phyloP scores from a whole-genome alignment of 2,329 filamentous ascomycete species.

The Pseudocercospora fuligena region DNA sequence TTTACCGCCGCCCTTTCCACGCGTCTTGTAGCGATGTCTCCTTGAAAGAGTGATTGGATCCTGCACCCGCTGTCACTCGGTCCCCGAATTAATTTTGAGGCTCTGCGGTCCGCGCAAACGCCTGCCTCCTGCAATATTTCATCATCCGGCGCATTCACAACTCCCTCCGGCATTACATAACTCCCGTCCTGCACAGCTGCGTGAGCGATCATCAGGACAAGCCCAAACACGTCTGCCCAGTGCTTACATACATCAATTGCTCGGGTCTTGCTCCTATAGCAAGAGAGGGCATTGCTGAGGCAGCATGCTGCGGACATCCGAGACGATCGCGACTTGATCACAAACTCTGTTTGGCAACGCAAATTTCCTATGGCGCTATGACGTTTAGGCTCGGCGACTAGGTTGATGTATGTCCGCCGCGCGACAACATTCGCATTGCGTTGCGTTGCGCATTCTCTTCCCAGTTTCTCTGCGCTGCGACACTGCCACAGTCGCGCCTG shows the following conservation, averaged over 20 bases:
- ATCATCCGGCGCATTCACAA: neutral
- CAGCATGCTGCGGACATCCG: conserved; percentile 1
- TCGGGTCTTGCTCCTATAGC: neutral
- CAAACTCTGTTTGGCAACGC: neutral
- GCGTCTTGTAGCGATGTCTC: neutral
- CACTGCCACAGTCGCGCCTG: conserved; percentile 1
- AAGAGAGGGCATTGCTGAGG: neutral
- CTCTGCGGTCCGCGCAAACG: neutral
- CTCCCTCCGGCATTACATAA: neutral
- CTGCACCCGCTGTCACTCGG: neutral
- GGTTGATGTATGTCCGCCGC: neutral
- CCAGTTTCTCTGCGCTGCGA: neutral
- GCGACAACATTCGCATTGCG: neutral
- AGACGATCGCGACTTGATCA: neutral
- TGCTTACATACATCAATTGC: neutral
- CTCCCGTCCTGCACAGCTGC: neutral
- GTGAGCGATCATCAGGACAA: neutral
- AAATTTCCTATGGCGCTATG: conserved; percentile 1
- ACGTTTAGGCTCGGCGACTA: neutral
- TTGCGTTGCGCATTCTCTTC: neutral
- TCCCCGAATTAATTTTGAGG: neutral
- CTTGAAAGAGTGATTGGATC: neutral
- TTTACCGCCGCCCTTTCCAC: neutral
- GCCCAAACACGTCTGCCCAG: neutral
- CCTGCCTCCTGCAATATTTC: neutral